These are phyloP conservation scores for Tolypocladium album DNA, from an alignment of 2,329 filamentous ascomycete species.

Conservation along the genomic window DNA sequence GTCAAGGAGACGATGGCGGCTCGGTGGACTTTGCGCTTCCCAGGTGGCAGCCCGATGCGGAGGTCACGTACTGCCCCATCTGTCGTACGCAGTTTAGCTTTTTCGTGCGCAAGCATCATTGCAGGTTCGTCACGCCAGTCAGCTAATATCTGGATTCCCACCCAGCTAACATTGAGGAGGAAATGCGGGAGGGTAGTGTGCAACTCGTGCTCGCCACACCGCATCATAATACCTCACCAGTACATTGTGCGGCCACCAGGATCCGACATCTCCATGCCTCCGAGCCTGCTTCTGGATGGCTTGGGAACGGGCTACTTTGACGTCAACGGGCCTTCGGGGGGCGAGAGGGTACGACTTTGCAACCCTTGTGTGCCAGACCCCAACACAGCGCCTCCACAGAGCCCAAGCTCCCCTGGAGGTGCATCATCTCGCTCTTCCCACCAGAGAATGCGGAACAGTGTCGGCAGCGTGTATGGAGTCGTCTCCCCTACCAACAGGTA, in stretches of 20 bases:
- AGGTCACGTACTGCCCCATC: constrained; percentile 76
- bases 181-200: constrained; percentile 95
- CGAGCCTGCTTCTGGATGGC: constrained; percentile 24
- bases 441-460: constrained; percentile 34
- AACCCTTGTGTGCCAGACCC: constrained; percentile 54
- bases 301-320: constrained; percentile 29
- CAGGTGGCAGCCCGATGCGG: constrained; percentile 79
- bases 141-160: background rate
- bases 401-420: constrained; percentile 21
- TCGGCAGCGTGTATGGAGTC: constrained; percentile 20
- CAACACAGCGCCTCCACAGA: constrained; percentile 44
- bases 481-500: constrained; percentile 19
- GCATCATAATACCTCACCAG: constrained; percentile 87
- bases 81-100: constrained; percentile 72
- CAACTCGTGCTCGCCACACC: constrained; percentile 78
- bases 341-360: constrained; percentile 48
- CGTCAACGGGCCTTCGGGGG: constrained; percentile 36
- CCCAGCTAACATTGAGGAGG: constrained; percentile 26
- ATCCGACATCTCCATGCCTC: constrained; percentile 25
- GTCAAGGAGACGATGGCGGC: background rate
- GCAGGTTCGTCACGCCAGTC: constrained; percentile 45
- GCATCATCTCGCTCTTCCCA: constrained; percentile 25
- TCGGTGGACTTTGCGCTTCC: constrained; percentile 48
- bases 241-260: constrained; percentile 77
- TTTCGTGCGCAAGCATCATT: constrained; percentile 86